Evolutionary conservation across 495 filamentous ascomycete species (phyloP).

Genomic region (Staphylotrichum tortipilum): DNA sequence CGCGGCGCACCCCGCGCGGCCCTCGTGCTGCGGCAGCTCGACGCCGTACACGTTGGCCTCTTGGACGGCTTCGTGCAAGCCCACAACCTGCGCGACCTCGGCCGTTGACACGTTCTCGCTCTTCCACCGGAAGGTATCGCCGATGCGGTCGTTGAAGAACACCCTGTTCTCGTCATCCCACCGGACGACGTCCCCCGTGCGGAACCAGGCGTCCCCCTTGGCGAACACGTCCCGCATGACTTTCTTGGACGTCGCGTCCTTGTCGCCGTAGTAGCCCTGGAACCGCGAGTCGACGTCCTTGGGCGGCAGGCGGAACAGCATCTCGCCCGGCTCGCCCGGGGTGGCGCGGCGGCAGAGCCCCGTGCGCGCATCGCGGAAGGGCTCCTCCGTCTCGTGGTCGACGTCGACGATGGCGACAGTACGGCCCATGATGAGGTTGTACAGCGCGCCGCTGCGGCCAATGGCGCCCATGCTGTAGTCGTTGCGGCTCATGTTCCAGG

Average conservation of each 20-base stretch:
- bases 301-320: constrained; percentile 66
- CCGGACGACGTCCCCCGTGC: constrained; percentile 74
- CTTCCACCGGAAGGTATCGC: constrained; percentile 95
- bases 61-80: constrained; percentile 53
- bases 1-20: constrained; percentile 75
- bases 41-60: constrained; percentile 92
- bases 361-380: constrained; percentile 61
- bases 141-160: constrained; percentile 84
- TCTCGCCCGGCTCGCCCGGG: constrained; percentile 64
- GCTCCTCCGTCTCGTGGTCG: constrained; percentile 62
- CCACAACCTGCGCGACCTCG: constrained; percentile 69
- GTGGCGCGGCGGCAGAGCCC: constrained; percentile 57
- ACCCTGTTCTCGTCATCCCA: constrained; percentile 63
- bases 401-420: constrained; percentile 56
- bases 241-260: constrained; percentile 64
- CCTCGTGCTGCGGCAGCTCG: constrained; percentile 71
- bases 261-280: constrained; percentile 82
- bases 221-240: constrained; percentile 67
- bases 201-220: constrained; percentile 81
- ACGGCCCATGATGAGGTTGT: constrained; percentile 43
- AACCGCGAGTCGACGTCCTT: constrained; percentile 56
- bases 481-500: constrained; percentile 71
- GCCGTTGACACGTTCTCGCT: constrained; percentile 84
- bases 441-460: constrained; percentile 63
- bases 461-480: constrained; percentile 71